These are phyloP conservation scores for Aspergillus phoenicis DNA, from an alignment of 2,329 filamentous ascomycete genomes.

Conservation along the genomic window DNA sequence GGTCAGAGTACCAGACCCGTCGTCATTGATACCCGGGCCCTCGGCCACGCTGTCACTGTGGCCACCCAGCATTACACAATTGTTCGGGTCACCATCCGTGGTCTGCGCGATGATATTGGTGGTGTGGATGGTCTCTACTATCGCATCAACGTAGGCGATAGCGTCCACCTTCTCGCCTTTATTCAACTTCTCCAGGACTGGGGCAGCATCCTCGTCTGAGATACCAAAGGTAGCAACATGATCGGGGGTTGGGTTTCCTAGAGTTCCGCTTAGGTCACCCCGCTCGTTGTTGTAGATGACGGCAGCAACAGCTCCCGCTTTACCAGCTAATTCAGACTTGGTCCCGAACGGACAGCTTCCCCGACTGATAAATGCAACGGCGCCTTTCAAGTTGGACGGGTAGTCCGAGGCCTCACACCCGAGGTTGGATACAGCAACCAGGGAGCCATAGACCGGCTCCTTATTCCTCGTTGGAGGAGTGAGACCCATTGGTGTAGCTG, in stretches of 20 bases:
- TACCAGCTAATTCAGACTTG: conserved; percentile 70
- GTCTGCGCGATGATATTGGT: conserved; percentile 64
- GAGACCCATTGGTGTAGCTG: conserved; percentile 63
- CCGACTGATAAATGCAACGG: conserved; percentile 70
- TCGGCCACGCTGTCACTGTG: conserved; percentile 63
- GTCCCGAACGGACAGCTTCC: conserved; percentile 71
- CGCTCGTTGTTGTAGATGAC: conserved; percentile 73
- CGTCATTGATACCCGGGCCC: conserved; percentile 75
- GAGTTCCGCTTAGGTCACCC: conserved; percentile 65
- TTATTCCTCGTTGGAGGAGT: conserved; percentile 53
- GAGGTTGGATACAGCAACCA: conserved; percentile 53
- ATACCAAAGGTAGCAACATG: conserved; percentile 67
- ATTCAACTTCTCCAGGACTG: conserved; percentile 58
- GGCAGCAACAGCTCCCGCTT: conserved; percentile 71
- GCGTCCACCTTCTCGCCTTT: conserved; percentile 44
- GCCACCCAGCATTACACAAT: conserved; percentile 60
- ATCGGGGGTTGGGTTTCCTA: conserved; percentile 61
- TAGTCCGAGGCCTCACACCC: conserved; percentile 69
- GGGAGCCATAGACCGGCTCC: conserved; percentile 54
- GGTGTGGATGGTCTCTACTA: conserved; percentile 51
- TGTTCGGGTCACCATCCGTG: conserved; percentile 58
- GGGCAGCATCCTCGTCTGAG: conserved; percentile 61
- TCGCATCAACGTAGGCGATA: conserved; percentile 47
- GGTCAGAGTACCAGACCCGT: conserved; percentile 67
- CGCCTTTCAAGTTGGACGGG: conserved; percentile 57